phyloP scores from a whole-genome alignment of 2,329 filamentous ascomycete species.

The Fusarium siculi region DNA sequence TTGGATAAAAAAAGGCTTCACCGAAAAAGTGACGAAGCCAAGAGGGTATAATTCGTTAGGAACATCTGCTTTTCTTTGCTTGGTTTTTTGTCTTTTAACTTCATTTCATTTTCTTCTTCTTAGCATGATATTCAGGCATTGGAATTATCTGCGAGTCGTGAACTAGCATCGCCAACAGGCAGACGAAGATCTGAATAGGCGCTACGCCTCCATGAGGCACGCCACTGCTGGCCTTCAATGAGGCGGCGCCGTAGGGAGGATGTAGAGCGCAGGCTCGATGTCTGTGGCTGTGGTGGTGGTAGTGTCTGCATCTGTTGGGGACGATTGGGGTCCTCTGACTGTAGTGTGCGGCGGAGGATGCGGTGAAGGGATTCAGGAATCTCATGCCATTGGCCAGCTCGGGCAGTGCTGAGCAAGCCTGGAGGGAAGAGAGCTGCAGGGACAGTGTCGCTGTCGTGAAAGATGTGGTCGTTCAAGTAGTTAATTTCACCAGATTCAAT shows the following conservation, averaged over 20 bases:
- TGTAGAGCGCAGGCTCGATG: slow-evolving; percentile 9
- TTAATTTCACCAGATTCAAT: slow-evolving; percentile 70
- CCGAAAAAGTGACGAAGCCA: slow-evolving; percentile 8
- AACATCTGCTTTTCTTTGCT: slow-evolving; percentile 27
- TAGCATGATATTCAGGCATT: slow-evolving; percentile 10
- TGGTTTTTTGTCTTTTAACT: slow-evolving; percentile 11
- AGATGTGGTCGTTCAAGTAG: slow-evolving; percentile 56
- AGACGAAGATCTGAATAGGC: slow-evolving; percentile 53
- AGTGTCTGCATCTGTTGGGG: slow-evolving; percentile 27
- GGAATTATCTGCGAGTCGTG: slow-evolving; percentile 38
- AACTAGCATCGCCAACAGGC: slow-evolving; percentile 48
- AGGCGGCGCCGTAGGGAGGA: slow-evolving; percentile 30
- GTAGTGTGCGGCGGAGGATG: slow-evolving; percentile 61
- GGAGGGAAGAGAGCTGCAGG: slow-evolving; percentile 58
- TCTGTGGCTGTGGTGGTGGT: slow-evolving; percentile 14
- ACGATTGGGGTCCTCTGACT: slow-evolving; percentile 48
- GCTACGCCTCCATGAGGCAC: slow-evolving; percentile 37
- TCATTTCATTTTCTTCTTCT: slow-evolving; percentile 3
- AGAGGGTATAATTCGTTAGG: slow-evolving; percentile 40
- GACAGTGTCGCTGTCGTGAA: slow-evolving; percentile 45
- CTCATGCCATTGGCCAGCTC: slow-evolving; percentile 66
- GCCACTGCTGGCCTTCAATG: slow-evolving; percentile 27
- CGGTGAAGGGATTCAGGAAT: slow-evolving; percentile 67
- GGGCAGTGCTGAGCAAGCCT: slow-evolving; percentile 64
- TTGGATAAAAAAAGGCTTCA: slow-evolving; percentile 10